These are phyloP conservation scores for Pyricularia grisea DNA, from an alignment of 2,329 filamentous ascomycete species.

Conservation along the genomic window DNA sequence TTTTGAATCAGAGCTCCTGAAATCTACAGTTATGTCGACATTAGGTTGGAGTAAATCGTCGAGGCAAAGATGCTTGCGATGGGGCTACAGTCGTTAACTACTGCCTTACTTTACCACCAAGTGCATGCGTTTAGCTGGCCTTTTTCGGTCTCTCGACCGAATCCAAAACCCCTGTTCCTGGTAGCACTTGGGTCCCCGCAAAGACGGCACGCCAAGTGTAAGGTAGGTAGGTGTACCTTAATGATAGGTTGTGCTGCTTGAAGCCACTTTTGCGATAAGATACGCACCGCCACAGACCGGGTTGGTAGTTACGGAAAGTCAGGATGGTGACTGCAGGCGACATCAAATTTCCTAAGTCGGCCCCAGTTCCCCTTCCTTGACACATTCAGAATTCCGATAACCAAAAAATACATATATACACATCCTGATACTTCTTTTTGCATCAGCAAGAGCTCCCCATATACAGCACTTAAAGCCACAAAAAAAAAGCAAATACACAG, in stretches of 20 bases:
- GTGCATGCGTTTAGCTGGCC: conserved; percentile 12
- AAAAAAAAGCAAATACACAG: background rate
- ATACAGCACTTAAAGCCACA: background rate
- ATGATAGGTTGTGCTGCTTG: background rate
- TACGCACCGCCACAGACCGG: conserved; percentile 1
- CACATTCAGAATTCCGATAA: background rate
- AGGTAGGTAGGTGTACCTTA: background rate
- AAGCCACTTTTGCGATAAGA: background rate
- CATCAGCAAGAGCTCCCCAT: background rate
- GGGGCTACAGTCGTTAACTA: background rate
- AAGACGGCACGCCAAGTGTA: background rate
- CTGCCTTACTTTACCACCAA: background rate
- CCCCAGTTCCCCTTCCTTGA: background rate
- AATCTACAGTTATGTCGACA: background rate
- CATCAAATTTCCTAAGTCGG: background rate
- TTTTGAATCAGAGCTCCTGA: background rate
- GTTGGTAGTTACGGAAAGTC: background rate
- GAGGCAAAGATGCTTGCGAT: background rate
- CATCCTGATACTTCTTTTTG: background rate
- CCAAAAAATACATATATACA: background rate
- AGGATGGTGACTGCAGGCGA: background rate
- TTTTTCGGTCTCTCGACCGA: conserved; percentile 7
- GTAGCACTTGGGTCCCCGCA: background rate
- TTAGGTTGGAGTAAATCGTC: background rate
- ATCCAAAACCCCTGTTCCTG: conserved; percentile 1